These are phyloP conservation scores for Sordaria brevicollis DNA, from an alignment of 495 filamentous ascomycete species.

Conservation along the genomic window DNA sequence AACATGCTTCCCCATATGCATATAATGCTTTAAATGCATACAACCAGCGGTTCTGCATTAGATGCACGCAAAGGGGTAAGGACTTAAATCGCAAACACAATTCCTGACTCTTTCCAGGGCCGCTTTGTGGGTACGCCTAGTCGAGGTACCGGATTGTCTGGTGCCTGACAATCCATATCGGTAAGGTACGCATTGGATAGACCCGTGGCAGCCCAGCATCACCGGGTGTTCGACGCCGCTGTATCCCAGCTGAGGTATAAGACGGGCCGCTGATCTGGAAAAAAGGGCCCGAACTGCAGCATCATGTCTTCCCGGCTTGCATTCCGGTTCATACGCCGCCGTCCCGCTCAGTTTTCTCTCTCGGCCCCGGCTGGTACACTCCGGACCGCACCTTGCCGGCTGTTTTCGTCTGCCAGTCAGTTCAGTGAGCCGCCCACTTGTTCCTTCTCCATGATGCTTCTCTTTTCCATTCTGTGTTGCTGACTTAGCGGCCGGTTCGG, in stretches of 20 bases:
- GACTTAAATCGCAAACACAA: not conserved
- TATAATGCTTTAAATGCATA: no score
- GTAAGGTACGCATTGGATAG: not conserved
- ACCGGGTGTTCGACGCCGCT: not conserved
- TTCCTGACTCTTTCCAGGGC: not conserved
- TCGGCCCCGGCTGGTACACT: slow-evolving; percentile 2
- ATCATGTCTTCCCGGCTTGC: slow-evolving; percentile 10
- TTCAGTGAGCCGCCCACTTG: not conserved
- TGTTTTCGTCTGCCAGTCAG: not conserved
- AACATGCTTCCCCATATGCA: no score
- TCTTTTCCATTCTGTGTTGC: not conserved
- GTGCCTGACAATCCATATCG: not conserved
- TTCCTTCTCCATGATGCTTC: not conserved
- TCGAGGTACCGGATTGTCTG: not conserved
- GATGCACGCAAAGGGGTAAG: no score
- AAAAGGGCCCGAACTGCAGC: not conserved
- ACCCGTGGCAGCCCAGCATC: not conserved
- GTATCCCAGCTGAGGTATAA: not conserved
- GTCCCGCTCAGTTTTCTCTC: slow-evolving; percentile 5
- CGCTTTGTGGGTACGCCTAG: not conserved
- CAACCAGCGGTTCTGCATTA: no score
- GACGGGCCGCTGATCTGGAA: not conserved
- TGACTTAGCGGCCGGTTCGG: not conserved
- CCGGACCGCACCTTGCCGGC: not conserved
- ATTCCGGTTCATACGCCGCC: slow-evolving; percentile 1